Conservation (phyloP, 345 rosid genomes). For the Cardamine occulta region DNA sequence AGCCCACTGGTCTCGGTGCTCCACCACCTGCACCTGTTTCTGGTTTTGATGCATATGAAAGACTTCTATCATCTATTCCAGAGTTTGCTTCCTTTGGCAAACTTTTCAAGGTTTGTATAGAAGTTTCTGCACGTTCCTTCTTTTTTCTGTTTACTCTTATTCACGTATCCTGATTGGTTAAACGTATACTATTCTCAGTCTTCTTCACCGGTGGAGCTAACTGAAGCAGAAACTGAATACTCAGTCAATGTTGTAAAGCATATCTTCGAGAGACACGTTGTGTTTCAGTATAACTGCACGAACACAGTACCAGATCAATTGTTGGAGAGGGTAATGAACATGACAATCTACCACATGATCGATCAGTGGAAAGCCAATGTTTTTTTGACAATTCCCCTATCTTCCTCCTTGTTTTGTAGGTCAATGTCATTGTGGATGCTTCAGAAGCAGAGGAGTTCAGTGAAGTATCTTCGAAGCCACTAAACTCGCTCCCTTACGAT, state of each 20-base stretch:
- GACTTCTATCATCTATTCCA: slow-evolving; percentile 74
- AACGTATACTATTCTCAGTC: slow-evolving; percentile 44
- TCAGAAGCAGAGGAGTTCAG: slow-evolving; percentile 88
- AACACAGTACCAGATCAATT: slow-evolving; percentile 93
- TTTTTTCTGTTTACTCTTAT: slow-evolving; percentile 10
- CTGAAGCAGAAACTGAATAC: slow-evolving; percentile 98
- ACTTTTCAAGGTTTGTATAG: slow-evolving; percentile 63
- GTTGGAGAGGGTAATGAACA: slow-evolving; percentile 77
- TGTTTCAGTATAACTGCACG: slow-evolving; percentile 96
- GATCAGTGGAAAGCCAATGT: not conserved
- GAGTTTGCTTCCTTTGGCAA: slow-evolving; percentile 82
- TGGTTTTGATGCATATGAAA: slow-evolving; percentile 78
- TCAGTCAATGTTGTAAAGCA: slow-evolving; percentile 94
- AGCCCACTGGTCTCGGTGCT: slow-evolving; percentile 83
- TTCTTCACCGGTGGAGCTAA: slow-evolving; percentile 83
- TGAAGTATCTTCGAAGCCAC: slow-evolving; percentile 67
- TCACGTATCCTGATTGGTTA: not conserved
- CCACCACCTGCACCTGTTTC: slow-evolving; percentile 66
- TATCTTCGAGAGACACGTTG: slow-evolving; percentile 79
- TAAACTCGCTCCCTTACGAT: slow-evolving; percentile 87
- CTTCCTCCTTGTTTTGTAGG: slow-evolving; percentile 49
- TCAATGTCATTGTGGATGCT: slow-evolving; percentile 81
- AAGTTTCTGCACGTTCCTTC: slow-evolving; percentile 4
- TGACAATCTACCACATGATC: not conserved
- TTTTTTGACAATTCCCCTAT: not conserved